A percentile compares a stretch with the other conserved stretches of the same genome.
Evolutionary conservation across 257 asterid genomes (phyloP).

Genomic region (Solanum virginianum): DNA sequence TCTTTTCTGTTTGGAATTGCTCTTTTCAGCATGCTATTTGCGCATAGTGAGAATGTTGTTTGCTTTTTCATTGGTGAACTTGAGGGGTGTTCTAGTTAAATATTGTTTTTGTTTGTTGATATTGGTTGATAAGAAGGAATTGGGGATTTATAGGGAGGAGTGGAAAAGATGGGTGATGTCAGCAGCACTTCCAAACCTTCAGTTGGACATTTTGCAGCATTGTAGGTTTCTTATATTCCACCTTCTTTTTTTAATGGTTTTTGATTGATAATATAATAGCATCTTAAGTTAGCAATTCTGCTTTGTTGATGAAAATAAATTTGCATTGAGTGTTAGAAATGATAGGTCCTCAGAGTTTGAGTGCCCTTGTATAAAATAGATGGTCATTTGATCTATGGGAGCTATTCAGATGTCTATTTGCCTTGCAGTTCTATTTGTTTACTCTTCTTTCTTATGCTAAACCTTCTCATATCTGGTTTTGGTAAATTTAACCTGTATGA

Average conservation of each 20-base stretch:
- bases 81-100: constrained; percentile 7
- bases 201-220: constrained; percentile 18
- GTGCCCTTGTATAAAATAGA: neutral
- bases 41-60: neutral
- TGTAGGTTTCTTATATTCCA: constrained; percentile 26
- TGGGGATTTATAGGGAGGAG: constrained; percentile 55
- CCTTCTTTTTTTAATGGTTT: neutral
- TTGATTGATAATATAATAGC: neutral
- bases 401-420: neutral
- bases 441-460: neutral
- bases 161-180: constrained; percentile 52
- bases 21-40: neutral
- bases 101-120: constrained; percentile 7
- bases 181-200: constrained; percentile 26
- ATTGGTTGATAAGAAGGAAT: constrained; percentile 33
- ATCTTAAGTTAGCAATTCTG: neutral
- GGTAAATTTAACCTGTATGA: neutral
- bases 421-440: neutral
- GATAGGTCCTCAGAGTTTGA: neutral
- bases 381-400: neutral
- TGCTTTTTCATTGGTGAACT: neutral
- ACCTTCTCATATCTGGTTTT: no score
- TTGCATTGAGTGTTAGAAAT: neutral
- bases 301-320: neutral
- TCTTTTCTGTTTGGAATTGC: neutral